phyloP scores from a whole-genome alignment of 108 stramenopile species.

The Nitzschia sp. region DNA sequence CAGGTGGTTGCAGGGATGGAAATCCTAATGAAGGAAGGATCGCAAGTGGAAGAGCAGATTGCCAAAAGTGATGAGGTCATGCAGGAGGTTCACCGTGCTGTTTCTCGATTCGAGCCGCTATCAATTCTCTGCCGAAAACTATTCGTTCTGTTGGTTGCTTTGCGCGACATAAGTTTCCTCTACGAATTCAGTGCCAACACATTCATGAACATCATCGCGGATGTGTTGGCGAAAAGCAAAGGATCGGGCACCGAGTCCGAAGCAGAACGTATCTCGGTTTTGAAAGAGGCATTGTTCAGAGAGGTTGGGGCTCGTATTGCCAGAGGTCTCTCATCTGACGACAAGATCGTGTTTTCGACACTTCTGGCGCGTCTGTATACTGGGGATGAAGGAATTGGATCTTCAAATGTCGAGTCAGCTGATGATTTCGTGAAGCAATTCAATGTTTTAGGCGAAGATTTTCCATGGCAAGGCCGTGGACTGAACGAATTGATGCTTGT shows the following conservation, averaged over 20 bases:
- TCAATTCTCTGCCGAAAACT: conserved; percentile 76
- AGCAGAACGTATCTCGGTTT: conserved; percentile 48
- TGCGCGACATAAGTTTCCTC: conserved; percentile 74
- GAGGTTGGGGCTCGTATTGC: conserved; percentile 88
- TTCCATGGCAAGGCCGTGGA: conserved; percentile 93
- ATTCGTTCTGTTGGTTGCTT: conserved; percentile 63
- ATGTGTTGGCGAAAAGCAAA: conserved; percentile 55
- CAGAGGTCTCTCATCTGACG: conserved; percentile 85
- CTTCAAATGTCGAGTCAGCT: conserved; percentile 27
- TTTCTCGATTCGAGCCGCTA: conserved; percentile 87
- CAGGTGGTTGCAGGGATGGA: conserved; percentile 95
- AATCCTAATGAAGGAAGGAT: conserved; percentile 92
- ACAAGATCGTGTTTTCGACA: conserved; percentile 92
- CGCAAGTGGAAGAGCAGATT: conserved; percentile 93
- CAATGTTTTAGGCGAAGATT: conserved; percentile 61
- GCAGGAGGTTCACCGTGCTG: conserved; percentile 82
- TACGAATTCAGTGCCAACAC: conserved; percentile 84
- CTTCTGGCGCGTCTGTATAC: conserved; percentile 80
- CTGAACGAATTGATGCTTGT: conserved; percentile 78
- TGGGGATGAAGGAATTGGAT: conserved; percentile 45
- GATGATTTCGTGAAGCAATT: conserved; percentile 58
- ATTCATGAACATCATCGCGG: conserved; percentile 82
- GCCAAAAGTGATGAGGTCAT: conserved; percentile 88
- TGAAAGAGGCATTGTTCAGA: conserved; percentile 71
- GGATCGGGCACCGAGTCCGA: conserved; percentile 19